Percentiles rank a stretch among this genome's conserved stretches.
Conservation (phyloP, 2,329 filamentous ascomycete species). For the Stachybotrys chartarum region DNA sequence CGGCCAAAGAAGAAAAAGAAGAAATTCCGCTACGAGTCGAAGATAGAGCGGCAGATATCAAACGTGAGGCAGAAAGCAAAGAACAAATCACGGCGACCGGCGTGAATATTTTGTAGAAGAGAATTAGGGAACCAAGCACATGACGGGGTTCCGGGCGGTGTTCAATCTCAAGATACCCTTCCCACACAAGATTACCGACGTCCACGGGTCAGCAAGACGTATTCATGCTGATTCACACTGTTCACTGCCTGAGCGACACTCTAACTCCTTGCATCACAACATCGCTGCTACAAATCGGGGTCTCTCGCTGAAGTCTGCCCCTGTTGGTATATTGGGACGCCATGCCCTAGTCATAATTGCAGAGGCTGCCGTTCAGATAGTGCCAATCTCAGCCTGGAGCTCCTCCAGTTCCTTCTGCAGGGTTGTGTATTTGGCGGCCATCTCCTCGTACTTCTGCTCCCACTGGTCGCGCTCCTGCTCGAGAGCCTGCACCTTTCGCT, state of each 20-base stretch:
- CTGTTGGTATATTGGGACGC: conserved; percentile 2
- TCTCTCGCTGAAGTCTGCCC: conserved; percentile 8
- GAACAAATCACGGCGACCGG: conserved; percentile 30
- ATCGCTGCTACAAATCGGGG: conserved; percentile 9
- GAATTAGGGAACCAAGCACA: background rate
- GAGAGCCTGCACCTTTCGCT: conserved; percentile 97
- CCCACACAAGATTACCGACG: conserved; percentile 13
- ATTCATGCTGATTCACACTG: conserved; percentile 20
- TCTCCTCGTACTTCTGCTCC: conserved; percentile 98
- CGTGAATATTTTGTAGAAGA: conserved; percentile 2
- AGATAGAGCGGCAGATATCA: conserved; percentile 71
- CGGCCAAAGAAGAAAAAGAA: conserved; percentile 73
- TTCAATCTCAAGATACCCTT: conserved; percentile 23
- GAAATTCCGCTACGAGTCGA: conserved; percentile 89
- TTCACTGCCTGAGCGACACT: conserved; percentile 19
- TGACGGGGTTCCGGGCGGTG: conserved; percentile 7
- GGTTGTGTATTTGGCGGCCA: conserved; percentile 78
- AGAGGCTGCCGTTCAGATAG: conserved; percentile 58
- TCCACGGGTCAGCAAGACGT: conserved; percentile 17
- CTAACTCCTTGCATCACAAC: conserved; percentile 14
- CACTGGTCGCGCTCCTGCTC: conserved; percentile 88
- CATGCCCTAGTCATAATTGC: background rate
- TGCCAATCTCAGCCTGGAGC: conserved; percentile 85
- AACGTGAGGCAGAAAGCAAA: conserved; percentile 65
- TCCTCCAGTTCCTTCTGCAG: conserved; percentile 88